Base-by-base conservation (phyloP, 169 alveolate genomes). In the Besnoitia besnoiti region DNA sequence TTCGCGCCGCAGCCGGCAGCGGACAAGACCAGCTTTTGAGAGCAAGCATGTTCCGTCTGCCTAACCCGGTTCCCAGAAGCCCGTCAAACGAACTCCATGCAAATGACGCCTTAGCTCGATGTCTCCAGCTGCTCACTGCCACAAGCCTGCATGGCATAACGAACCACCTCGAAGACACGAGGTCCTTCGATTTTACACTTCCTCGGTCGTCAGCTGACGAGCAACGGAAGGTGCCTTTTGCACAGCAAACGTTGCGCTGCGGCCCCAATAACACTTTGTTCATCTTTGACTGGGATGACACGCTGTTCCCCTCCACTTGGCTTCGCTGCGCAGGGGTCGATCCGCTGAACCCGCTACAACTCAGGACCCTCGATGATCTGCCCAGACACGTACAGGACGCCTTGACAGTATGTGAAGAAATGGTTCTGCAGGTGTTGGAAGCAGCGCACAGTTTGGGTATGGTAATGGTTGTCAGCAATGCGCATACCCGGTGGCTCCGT, bases 391-490 rank as follows among this genome's bases (percentile, higher is more conserved):
- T 77, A 55, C 87, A 77, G 30, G 61, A 42, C 12, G 87, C 87
- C 33, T 27, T 77, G 19, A 5, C 44, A 24, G 37, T 7, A 8
- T 77, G 87, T 42, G 87, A 77, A 77, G 87, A 77, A 30, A 35
- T 2, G 61, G 87, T 77, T 4, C 55, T 77, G 59, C 87, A 35
- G 61, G 87, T 77, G 21, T 35, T 77, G 37, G 87, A 77, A 44
- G 87, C 87, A 16, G 87, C 87, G 40, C n/a, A 42, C 47, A 37
- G 30, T 1, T 55, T 77, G 33, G 87, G 87, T 21, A 37, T 77
- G n/a, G 87, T 77, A 4, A 77, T 77, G 87, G 87, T 77, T 10
- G 87, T 77, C n/a, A 77, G 87, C 55, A 77, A 77, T 35, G 87
- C 87, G 12, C 87, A 77, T 55, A 77, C 59, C 4, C 87, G 87